Percentiles rank a stretch among this genome's conserved stretches.
Evolutionary conservation across 768 basidiomycete genomes (phyloP).

Genomic region (Lyophyllum atratum): DNA sequence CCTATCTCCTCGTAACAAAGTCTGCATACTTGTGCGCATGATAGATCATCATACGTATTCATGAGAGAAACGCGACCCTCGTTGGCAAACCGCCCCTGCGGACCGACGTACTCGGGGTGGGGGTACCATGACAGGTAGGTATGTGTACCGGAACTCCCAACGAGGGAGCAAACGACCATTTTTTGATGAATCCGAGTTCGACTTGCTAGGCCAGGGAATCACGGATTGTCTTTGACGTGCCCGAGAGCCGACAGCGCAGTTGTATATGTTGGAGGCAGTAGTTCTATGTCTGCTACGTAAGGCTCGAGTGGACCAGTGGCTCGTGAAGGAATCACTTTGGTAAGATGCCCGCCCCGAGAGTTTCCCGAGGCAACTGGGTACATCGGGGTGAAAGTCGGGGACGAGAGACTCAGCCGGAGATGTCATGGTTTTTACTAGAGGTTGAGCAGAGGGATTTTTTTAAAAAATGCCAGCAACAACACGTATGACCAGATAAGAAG

Average conservation of each 20-base stretch:
- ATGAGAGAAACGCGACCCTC: conserved; percentile 2
- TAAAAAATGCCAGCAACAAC: too few relatives aligned
- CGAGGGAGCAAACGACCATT: not conserved
- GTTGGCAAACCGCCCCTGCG: not conserved
- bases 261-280: too few relatives aligned
- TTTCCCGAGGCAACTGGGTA: not conserved
- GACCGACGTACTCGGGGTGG: conserved; percentile 6
- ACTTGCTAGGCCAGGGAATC: not conserved
- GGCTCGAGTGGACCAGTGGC: too few relatives aligned
- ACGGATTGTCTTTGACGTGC: not conserved
- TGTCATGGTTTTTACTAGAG: not conserved
- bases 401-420: not conserved
- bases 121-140: not conserved
- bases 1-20: not conserved
- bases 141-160: not conserved
- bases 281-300: not conserved
- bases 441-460: not conserved
- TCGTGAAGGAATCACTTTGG: too few relatives aligned
- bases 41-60: not conserved
- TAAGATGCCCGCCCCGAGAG: not conserved
- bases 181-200: not conserved
- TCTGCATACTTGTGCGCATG: not conserved
- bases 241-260: not conserved
- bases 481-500: too few relatives aligned
- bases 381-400: not conserved